Conservation (phyloP, 805 yeast genomes). For the Kazachstania viticola region DNA sequence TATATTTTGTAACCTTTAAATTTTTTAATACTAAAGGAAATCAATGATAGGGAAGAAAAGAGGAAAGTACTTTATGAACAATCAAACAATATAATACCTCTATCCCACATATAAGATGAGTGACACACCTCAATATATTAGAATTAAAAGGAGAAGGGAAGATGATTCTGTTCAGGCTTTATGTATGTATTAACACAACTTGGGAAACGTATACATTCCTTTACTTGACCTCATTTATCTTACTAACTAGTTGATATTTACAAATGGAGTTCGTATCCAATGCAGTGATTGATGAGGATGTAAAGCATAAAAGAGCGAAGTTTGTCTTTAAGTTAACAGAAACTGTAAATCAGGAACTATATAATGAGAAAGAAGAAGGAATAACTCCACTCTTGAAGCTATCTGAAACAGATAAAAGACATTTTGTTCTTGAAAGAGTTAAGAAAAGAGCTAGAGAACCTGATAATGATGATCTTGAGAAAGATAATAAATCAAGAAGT, state of each 20-base stretch:
- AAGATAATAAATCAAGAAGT: conserved; percentile 12
- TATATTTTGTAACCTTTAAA: not conserved
- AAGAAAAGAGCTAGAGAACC: conserved; percentile 9
- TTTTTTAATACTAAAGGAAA: too few species aligned
- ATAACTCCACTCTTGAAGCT: conserved; percentile 20
- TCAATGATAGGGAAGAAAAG: too few species aligned
- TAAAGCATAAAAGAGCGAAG: conserved; percentile 23
- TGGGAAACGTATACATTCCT: not conserved
- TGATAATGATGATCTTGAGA: too few species aligned
- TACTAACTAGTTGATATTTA: conserved; percentile 1
- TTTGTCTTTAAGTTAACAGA: conserved; percentile 37
- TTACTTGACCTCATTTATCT: not conserved
- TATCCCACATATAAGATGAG: too few species aligned
- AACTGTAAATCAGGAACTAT: conserved; percentile 31
- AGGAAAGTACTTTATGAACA: too few species aligned
- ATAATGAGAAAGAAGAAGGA: conserved; percentile 18
- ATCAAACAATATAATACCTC: too few species aligned
- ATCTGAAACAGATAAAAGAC: conserved; percentile 13
- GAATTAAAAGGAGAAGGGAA: conserved; percentile 77
- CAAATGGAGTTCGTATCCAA: not conserved
- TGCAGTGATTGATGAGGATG: conserved; percentile 27
- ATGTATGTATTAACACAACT: conserved; percentile 17
- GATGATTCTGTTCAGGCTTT: conserved; percentile 86
- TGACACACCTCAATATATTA: conserved; percentile 46
- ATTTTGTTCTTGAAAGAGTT: conserved; percentile 23